Evolutionary conservation across 805 yeast species (phyloP).

Genomic region (Starmerella stellata): DNA sequence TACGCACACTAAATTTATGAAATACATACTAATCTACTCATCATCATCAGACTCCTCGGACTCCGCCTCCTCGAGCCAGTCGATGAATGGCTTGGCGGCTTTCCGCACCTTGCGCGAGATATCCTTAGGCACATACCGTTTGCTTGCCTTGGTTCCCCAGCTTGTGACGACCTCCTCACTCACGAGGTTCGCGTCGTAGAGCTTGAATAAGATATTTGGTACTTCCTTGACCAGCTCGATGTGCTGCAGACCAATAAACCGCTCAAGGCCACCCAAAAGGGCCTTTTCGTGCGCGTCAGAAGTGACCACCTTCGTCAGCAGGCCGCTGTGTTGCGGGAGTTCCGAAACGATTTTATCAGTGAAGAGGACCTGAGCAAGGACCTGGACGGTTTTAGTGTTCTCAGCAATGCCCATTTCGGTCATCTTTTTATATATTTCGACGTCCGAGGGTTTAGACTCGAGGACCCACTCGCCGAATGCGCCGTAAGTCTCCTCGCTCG

Average conservation of each 20-base stretch:
- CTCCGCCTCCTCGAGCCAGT: slow-evolving; percentile 91
- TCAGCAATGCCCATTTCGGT: slow-evolving; percentile 54
- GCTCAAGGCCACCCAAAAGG: slow-evolving; percentile 87
- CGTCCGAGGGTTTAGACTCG: slow-evolving; percentile 56
- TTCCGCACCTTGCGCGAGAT: slow-evolving; percentile 82
- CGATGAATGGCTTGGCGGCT: slow-evolving; percentile 88
- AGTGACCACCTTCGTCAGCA: slow-evolving; percentile 59
- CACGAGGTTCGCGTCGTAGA: slow-evolving; percentile 68
- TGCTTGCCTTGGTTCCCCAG: slow-evolving; percentile 85
- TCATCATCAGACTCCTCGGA: slow-evolving; percentile 22
- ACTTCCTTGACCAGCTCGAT: slow-evolving; percentile 51
- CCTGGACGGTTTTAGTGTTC: slow-evolving; percentile 67
- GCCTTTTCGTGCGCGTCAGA: slow-evolving; percentile 53
- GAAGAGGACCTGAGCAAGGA: slow-evolving; percentile 77
- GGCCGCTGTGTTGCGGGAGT: slow-evolving; percentile 60
- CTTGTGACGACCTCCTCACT: slow-evolving; percentile 63
- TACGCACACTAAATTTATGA: too few species aligned
- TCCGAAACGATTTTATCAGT: slow-evolving; percentile 50
- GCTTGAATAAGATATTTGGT: slow-evolving; percentile 63
- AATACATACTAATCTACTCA: background rate
- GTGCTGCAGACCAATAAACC: slow-evolving; percentile 69
- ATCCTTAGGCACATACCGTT: slow-evolving; percentile 85
- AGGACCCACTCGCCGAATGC: slow-evolving; percentile 83
- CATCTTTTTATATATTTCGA: slow-evolving; percentile 83
- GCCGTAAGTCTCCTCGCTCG: slow-evolving; percentile 35